phyloP scores from a whole-genome alignment of 768 basidiomycete species.

The Cyathus striatus region DNA sequence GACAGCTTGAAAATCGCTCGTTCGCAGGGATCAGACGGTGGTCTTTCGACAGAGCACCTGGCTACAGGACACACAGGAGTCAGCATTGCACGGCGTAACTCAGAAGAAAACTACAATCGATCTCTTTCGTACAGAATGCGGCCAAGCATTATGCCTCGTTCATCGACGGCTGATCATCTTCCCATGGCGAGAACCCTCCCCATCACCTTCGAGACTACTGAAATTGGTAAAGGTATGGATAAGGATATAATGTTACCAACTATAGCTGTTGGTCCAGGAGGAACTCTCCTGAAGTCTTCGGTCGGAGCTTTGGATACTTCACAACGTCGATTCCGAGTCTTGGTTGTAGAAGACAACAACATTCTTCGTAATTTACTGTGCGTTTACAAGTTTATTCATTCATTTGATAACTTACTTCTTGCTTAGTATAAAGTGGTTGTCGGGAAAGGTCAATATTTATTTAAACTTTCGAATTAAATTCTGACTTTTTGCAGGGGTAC shows the following conservation, averaged over 20 bases:
- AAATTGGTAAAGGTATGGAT: constrained; percentile 16
- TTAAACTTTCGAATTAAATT: constrained; percentile 9
- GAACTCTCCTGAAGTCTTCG: constrained; percentile 67
- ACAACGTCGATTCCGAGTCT: constrained; percentile 51
- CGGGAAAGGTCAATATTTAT: constrained; percentile 39
- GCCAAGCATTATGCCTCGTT: constrained; percentile 52
- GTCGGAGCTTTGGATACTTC: constrained; percentile 42
- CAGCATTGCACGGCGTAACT: constrained; percentile 23
- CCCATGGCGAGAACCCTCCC: constrained; percentile 20
- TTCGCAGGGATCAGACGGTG: too few species aligned
- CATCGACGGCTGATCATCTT: constrained; percentile 40
- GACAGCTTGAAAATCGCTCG: constrained; percentile 52
- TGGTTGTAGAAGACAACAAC: constrained; percentile 88
- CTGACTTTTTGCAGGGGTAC: constrained; percentile 44
- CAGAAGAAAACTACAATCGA: constrained; percentile 35
- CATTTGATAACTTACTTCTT: background rate
- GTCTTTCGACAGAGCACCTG: too few species aligned
- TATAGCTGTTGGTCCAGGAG: constrained; percentile 52
- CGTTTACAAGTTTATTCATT: constrained; percentile 21
- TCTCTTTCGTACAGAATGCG: constrained; percentile 19
- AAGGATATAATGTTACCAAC: constrained; percentile 31
- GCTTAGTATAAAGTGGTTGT: constrained; percentile 57
- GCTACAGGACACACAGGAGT: too few species aligned
- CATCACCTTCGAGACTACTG: constrained; percentile 27
- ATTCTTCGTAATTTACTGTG: constrained; percentile 82